Evolutionary conservation across 257 asterid genomes (phyloP).

Genomic region (Echites panduratus): DNA sequence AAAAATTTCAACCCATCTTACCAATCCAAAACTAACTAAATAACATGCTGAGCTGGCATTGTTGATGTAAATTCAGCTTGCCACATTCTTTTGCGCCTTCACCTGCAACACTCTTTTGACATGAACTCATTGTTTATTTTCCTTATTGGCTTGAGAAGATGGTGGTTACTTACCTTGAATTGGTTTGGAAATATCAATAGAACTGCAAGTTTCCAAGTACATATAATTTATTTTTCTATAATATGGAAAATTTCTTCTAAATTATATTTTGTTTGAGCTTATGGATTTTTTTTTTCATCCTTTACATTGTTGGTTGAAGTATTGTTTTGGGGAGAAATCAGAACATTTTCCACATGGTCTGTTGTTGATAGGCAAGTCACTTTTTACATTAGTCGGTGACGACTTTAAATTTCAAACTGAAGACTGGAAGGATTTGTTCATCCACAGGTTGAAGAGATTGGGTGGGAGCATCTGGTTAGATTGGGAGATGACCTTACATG

Average conservation of each 20-base stretch:
- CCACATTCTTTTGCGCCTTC: too few relatives aligned
- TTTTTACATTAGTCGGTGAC: slow-evolving; percentile 1
- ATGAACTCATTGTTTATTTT: neutral
- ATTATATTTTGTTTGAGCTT: neutral
- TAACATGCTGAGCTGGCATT: too few relatives aligned
- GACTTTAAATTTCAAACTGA: neutral
- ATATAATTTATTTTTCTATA: neutral
- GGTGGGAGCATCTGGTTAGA: slow-evolving; percentile 70
- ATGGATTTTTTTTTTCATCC: neutral
- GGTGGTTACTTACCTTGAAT: neutral
- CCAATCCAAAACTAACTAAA: too few relatives aligned
- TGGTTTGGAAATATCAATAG: neutral
- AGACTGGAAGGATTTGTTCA: slow-evolving; percentile 12
- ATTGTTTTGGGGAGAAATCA: neutral
- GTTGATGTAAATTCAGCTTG: too few relatives aligned
- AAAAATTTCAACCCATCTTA: too few relatives aligned
- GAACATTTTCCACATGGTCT: neutral
- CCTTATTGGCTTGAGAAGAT: neutral
- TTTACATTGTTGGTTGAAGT: neutral
- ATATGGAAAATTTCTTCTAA: neutral
- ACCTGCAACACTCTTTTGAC: neutral
- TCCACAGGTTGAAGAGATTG: slow-evolving; percentile 73
- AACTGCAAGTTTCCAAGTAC: neutral
- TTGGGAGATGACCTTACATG: slow-evolving; percentile 51
- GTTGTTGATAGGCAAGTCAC: neutral